Conservation (phyloP, 208 protist genomes). For the Wallacemonas rigidus region DNA sequence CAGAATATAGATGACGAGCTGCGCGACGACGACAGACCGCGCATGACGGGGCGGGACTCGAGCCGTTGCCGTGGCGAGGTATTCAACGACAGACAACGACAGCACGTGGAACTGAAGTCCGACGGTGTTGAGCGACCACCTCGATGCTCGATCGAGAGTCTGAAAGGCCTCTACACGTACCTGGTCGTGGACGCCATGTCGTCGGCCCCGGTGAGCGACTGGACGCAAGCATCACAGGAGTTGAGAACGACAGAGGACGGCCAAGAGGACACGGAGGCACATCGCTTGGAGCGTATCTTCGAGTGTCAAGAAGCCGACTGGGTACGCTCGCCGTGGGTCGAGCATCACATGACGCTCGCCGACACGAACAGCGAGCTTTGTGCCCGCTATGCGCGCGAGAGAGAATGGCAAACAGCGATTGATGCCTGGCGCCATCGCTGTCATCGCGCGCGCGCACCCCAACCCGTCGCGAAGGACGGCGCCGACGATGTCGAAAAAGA, state of each 20-base stretch:
- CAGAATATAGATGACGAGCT: not conserved
- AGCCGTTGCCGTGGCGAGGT: too few species aligned
- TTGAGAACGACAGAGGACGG: not conserved
- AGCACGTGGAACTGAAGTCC: too few species aligned
- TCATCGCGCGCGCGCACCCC: not conserved
- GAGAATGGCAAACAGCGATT: constrained; percentile 30
- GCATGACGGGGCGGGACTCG: too few species aligned
- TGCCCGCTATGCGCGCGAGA: constrained; percentile 26
- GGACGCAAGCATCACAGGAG: too few species aligned
- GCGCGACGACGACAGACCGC: too few species aligned
- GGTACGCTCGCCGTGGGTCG: constrained; percentile 12
- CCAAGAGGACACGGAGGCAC: not conserved
- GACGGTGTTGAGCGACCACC: constrained; percentile 17
- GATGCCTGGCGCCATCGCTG: constrained; percentile 5
- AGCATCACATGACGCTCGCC: constrained; percentile 18
- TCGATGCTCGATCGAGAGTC: constrained; percentile 30
- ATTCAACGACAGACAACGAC: too few species aligned
- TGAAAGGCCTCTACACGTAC: constrained; percentile 24
- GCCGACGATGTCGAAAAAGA: not conserved
- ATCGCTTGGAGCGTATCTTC: not conserved
- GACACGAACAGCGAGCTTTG: constrained; percentile 55
- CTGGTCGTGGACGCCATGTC: constrained; percentile 24
- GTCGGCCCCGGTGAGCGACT: too few species aligned
- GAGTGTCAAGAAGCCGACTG: constrained; percentile 7
- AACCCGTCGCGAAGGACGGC: not conserved